These are phyloP conservation scores for Pseudogymnoascus sp. DNA, from an alignment of 2,329 filamentous ascomycete species.

Conservation along the genomic window DNA sequence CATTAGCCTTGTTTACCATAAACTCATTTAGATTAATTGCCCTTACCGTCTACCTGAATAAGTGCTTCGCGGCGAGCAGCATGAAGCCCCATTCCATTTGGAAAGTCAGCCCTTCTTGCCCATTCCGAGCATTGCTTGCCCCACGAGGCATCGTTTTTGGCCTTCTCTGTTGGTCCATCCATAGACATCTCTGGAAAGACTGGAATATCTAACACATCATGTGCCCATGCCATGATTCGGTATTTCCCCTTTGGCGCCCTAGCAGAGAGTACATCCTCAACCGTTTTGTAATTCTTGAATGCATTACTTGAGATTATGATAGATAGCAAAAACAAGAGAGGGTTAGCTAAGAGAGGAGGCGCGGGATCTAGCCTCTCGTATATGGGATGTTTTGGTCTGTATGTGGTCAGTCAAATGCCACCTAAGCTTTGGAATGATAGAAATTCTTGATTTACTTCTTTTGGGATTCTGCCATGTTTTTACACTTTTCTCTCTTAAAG, in stretches of 20 bases:
- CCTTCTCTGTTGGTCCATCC: conserved; percentile 10
- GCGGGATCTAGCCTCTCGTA: neutral
- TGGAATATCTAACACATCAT: conserved; percentile 12
- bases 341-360: conserved; percentile 12
- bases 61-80: conserved; percentile 10
- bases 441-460: conserved; percentile 17
- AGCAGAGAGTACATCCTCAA: conserved; percentile 12
- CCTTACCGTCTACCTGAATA: conserved; percentile 12
- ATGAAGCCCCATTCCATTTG: conserved; percentile 6
- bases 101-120: neutral
- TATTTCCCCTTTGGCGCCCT: conserved; percentile 9
- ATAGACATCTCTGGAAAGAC: conserved; percentile 11
- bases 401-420: neutral
- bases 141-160: conserved; percentile 10
- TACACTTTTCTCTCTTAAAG: conserved; percentile 17
- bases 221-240: conserved; percentile 9
- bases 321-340: conserved; percentile 12
- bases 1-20: neutral
- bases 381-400: neutral
- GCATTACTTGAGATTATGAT: conserved; percentile 8
- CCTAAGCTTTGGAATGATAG: conserved; percentile 9
- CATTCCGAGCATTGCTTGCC: neutral
- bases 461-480: conserved; percentile 13
- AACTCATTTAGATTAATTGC: neutral
- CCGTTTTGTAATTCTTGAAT: conserved; percentile 13